These are phyloP conservation scores for Candida neerlandica DNA, from an alignment of 1,139 yeast species.

Conservation along the genomic window DNA sequence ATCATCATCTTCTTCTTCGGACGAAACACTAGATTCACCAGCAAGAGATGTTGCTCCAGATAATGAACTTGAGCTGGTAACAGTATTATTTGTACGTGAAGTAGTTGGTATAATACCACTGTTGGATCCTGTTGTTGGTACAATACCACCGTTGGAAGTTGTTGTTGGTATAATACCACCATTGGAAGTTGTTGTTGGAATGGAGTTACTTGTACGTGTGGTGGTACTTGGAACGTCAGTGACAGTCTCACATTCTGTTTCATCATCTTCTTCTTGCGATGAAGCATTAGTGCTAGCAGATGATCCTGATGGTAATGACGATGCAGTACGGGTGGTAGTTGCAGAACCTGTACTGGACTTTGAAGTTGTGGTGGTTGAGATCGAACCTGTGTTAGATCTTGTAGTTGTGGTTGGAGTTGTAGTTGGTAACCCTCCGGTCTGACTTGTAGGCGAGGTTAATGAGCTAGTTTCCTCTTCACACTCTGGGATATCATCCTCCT, in stretches of 20 bases:
- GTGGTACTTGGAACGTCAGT: neutral
- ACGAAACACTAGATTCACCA: neutral
- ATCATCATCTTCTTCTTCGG: constrained; percentile 17
- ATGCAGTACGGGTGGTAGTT: too few relatives aligned
- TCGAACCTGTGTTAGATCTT: too few relatives aligned
- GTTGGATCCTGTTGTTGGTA: neutral
- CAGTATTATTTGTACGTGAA: neutral
- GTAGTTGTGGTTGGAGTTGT: too few relatives aligned
- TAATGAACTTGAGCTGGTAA: too few relatives aligned
- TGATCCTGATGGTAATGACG: too few relatives aligned
- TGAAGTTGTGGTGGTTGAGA: too few relatives aligned
- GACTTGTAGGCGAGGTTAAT: constrained; percentile 12
- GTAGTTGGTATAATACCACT: too few relatives aligned
- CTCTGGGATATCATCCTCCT: constrained; percentile 12
- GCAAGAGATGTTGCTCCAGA: neutral
- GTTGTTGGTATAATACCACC: neutral
- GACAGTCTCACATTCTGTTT: neutral
- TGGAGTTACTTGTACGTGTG: constrained; percentile 1
- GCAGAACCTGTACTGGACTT: too few relatives aligned
- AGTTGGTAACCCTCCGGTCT: constrained; percentile 3
- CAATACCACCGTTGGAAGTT: too few relatives aligned
- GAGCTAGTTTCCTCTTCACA: constrained; percentile 13
- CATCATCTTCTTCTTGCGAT: neutral
- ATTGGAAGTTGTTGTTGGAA: neutral
- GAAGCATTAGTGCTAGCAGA: neutral